A percentile compares a stretch with the other conserved stretches of the same genome.
Evolutionary conservation across 179 eudicot species (phyloP).

Genomic region (Vitellaria paradoxa): DNA sequence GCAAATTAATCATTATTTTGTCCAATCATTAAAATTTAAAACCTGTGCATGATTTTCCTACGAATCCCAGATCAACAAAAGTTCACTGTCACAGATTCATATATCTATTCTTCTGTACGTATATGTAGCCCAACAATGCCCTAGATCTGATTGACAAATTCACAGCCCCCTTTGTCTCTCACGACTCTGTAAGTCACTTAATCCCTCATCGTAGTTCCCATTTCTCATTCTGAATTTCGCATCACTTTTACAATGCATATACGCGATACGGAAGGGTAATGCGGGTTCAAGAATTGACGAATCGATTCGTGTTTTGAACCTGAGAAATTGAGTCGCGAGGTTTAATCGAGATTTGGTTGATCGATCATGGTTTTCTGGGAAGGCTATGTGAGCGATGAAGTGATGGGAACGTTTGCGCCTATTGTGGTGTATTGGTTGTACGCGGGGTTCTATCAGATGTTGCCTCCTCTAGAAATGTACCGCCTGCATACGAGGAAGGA

Average conservation of each 20-base stretch:
- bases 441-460: slow-evolving; percentile 49
- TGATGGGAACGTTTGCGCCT: slow-evolving; percentile 55
- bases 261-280: neutral
- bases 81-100: too few relatives aligned
- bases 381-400: slow-evolving; percentile 47
- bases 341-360: neutral
- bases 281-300: slow-evolving; percentile 1
- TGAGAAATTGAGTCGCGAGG: neutral
- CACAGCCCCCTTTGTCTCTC: neutral
- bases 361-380: slow-evolving; percentile 54
- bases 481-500: slow-evolving; percentile 47
- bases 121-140: neutral
- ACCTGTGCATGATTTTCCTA: neutral
- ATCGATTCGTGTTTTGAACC: neutral
- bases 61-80: neutral
- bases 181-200: slow-evolving; percentile 6
- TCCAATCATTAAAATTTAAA: too few relatives aligned
- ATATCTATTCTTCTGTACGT: neutral
- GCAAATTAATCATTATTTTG: too few relatives aligned
- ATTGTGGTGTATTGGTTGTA: slow-evolving; percentile 50
- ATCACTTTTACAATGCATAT: neutral
- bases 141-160: slow-evolving; percentile 11
- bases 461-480: slow-evolving; percentile 42
- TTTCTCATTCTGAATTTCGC: too few relatives aligned
- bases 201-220: neutral